Percentiles rank a stretch among this genome's conserved stretches.
Evolutionary conservation across 129 eudicot species (phyloP).

Genomic region (Flaveria linearis): DNA sequence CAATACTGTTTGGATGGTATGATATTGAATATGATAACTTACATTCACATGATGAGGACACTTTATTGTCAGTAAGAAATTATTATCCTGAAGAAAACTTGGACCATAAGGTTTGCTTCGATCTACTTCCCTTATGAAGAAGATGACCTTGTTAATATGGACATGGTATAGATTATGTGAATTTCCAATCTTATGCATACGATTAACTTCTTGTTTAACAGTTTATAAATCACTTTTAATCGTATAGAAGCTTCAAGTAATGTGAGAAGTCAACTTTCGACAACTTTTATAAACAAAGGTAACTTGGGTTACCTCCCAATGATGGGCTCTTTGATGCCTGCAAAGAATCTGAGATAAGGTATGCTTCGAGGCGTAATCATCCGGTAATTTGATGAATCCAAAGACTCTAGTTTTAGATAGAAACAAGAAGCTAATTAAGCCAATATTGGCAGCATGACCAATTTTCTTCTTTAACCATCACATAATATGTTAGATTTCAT

Average conservation of each 20-base stretch:
- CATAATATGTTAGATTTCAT: constrained; percentile 7
- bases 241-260: background rate
- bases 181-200: too few species aligned
- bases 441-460: constrained; percentile 29
- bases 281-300: constrained; percentile 17
- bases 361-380: constrained; percentile 37
- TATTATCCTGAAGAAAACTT: too few species aligned
- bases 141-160: too few species aligned
- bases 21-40: too few species aligned
- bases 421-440: constrained; percentile 13
- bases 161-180: too few species aligned
- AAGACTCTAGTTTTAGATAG: constrained; percentile 29
- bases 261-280: background rate
- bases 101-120: too few species aligned
- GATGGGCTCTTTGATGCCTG: constrained; percentile 41
- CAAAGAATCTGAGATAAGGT: constrained; percentile 23
- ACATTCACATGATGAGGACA: too few species aligned
- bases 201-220: too few species aligned
- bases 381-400: constrained; percentile 39
- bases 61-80: too few species aligned
- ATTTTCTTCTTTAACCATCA: constrained; percentile 7
- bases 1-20: too few species aligned
- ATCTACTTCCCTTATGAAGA: too few species aligned
- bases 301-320: constrained; percentile 30
- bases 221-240: background rate